Base-by-base conservation (phyloP, 2,329 filamentous ascomycete species). In the Cercospora sojina region DNA sequence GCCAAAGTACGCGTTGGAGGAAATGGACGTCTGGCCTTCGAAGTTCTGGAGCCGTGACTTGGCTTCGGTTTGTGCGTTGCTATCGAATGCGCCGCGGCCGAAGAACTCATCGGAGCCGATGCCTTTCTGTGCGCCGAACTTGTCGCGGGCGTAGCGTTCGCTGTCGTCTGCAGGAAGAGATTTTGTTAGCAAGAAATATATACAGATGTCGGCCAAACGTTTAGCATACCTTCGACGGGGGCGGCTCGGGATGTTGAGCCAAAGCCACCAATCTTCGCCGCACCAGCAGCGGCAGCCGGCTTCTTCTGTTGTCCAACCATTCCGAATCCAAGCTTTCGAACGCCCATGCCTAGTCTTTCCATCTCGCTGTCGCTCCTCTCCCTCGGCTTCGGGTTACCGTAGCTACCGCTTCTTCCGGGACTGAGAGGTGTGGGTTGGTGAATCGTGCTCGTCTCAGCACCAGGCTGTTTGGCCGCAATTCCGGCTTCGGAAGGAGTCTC, bases 41-140 rank as follows among this genome's bases (percentile, higher is more conserved):
- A 99, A 99, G 56, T 93, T 91, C 82, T 92, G 90, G 62, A 99
- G 86, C 47, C 95, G 88, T 25, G 85, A 84, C 83, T 96, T 96
- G 73, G 95, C 94, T 82, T 97, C 94, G 60, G 88, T 84, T 77
- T 95, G 90, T 8, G 90, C 87, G 64, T 84, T 85, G 41, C 93
- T 88, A 77, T 99, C 93, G 79, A 89, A 98, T 64, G 86, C 82
- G 62, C 93, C 92, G 78, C 95, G 94, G 75, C 94, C 93, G 77
- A 99, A 99, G 85, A 96, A 99, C 78, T 99, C 95, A 78, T 99
- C 95, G 0, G 93, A 97, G 0, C 93, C 97, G 72, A 99, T 99
- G 73, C 91, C 91, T 84, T 98, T 98, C 79, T 99, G 95, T 51
- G 80, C 81, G 67, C 93, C 94, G 75, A 99, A 99, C 80, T 97